Evolutionary conservation across 768 basidiomycete species (phyloP).

Genomic region (Pleurotus ostreatus): DNA sequence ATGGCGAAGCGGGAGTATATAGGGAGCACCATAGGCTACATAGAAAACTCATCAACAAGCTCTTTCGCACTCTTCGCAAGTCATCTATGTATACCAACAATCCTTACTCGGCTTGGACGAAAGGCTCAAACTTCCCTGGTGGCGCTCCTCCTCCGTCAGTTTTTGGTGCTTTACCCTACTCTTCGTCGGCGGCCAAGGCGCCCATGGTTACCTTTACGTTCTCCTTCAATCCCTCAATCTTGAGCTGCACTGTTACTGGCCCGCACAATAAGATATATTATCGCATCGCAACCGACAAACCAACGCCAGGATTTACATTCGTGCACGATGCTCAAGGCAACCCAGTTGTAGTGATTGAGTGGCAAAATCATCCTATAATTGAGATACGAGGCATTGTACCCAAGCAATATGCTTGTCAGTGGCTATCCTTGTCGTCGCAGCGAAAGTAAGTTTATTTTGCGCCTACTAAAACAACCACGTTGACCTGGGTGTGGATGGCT

Average conservation of each 20-base stretch:
- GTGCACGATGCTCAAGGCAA: slow-evolving; percentile 32
- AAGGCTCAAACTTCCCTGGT: background rate
- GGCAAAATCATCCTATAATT: slow-evolving; percentile 30
- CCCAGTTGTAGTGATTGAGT: slow-evolving; percentile 37
- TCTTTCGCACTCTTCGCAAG: background rate
- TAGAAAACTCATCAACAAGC: background rate
- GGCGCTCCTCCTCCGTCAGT: slow-evolving; percentile 4
- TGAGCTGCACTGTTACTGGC: slow-evolving; percentile 40
- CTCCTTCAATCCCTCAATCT: slow-evolving; percentile 31
- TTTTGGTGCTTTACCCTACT: slow-evolving; percentile 10
- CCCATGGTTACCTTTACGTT: slow-evolving; percentile 38
- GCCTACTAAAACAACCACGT: background rate
- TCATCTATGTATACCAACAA: background rate
- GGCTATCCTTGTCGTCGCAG: slow-evolving; percentile 39
- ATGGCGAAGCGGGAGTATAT: background rate
- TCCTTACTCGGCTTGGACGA: background rate
- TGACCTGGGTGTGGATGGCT: background rate
- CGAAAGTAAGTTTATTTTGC: slow-evolving; percentile 26
- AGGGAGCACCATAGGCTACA: background rate
- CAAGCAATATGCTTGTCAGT: slow-evolving; percentile 33
- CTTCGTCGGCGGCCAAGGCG: slow-evolving; percentile 13
- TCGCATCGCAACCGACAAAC: slow-evolving; percentile 33
- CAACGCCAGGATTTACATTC: slow-evolving; percentile 32
- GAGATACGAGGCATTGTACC: slow-evolving; percentile 31
- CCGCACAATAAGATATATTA: slow-evolving; percentile 35